Percentiles rank a stretch among this genome's conserved stretches.
Conservation (phyloP, 2,329 filamentous ascomycete genomes). For the Tympanopsis confertula region DNA sequence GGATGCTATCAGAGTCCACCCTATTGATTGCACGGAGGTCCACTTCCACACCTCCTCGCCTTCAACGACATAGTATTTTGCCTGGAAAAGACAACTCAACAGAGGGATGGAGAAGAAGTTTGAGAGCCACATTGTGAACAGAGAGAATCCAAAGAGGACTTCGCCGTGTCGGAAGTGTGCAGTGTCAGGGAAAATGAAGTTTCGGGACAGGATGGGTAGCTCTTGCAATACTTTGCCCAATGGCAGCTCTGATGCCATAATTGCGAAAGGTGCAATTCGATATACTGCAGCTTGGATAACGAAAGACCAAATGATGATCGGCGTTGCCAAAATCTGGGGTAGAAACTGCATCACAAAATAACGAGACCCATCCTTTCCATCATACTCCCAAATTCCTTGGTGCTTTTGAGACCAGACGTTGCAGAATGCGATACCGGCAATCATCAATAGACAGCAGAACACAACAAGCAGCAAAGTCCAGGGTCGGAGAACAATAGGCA, state of each 20-base stretch:
- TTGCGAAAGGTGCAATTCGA: slow-evolving; percentile 44
- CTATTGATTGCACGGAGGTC: slow-evolving; percentile 43
- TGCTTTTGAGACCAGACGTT: slow-evolving; percentile 35
- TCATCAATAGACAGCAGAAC: slow-evolving; percentile 37
- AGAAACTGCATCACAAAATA: slow-evolving; percentile 56
- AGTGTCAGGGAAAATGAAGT: slow-evolving; percentile 44
- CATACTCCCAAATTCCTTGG: slow-evolving; percentile 41
- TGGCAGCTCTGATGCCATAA: slow-evolving; percentile 36
- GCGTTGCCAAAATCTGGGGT: slow-evolving; percentile 43
- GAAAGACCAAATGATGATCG: slow-evolving; percentile 48
- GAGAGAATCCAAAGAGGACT: slow-evolving; percentile 34
- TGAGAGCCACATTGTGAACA: slow-evolving; percentile 45
- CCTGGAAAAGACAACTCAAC: slow-evolving; percentile 38
- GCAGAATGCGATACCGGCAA: slow-evolving; percentile 40
- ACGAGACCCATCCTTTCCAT: slow-evolving; percentile 34
- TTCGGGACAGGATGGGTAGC: slow-evolving; percentile 38
- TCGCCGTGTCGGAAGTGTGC: slow-evolving; percentile 43
- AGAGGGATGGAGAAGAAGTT: slow-evolving; percentile 44
- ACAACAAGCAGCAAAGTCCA: slow-evolving; percentile 32
- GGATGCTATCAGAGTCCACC: slow-evolving; percentile 44
- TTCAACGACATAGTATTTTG: slow-evolving; percentile 10
- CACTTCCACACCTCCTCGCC: slow-evolving; percentile 37
- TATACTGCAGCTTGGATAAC: slow-evolving; percentile 49
- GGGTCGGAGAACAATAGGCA: slow-evolving; percentile 40
- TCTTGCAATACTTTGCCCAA: slow-evolving; percentile 29